A percentile compares a stretch with the other conserved stretches of the same genome.
Conservation (phyloP, 2,329 filamentous ascomycete species). For the Fusarium humuli region DNA sequence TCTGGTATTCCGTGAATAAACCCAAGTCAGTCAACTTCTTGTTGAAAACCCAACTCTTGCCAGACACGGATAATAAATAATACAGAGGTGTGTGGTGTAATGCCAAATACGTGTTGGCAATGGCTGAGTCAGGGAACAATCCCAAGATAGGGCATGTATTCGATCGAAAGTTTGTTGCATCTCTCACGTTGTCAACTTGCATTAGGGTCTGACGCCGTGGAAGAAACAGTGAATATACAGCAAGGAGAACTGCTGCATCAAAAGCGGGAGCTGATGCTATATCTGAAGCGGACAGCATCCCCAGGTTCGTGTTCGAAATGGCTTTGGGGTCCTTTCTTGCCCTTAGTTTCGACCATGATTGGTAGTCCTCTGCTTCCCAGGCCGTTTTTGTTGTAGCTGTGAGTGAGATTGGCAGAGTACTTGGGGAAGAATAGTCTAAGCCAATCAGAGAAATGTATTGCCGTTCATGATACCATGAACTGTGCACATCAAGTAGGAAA, state of each 20-base stretch:
- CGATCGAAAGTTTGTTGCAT: conserved; percentile 41
- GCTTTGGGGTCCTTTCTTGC: conserved; percentile 43
- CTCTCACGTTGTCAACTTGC: conserved; percentile 44
- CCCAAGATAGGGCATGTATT: conserved; percentile 48
- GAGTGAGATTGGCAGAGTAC: conserved; percentile 59
- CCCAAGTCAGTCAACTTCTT: conserved; percentile 61
- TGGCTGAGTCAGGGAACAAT: conserved; percentile 59
- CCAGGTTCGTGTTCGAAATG: conserved; percentile 49
- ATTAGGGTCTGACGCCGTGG: conserved; percentile 49
- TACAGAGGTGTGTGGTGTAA: conserved; percentile 69
- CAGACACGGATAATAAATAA: conserved; percentile 67
- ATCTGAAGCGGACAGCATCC: conserved; percentile 52
- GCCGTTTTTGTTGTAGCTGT: conserved; percentile 57
- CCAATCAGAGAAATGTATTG: conserved; percentile 50
- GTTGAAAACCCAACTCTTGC: conserved; percentile 69
- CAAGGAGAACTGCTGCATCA: conserved; percentile 57
- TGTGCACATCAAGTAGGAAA: conserved; percentile 68
- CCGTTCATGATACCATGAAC: conserved; percentile 66
- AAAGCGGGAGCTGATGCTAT: conserved; percentile 53
- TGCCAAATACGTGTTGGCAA: conserved; percentile 66
- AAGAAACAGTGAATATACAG: conserved; percentile 54
- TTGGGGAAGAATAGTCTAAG: conserved; percentile 52
- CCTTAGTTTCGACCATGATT: conserved; percentile 59
- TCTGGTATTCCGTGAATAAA: conserved; percentile 61
- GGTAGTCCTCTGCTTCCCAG: conserved; percentile 61